Percentiles rank a stretch among this genome's conserved stretches.
Conservation (phyloP, 768 basidiomycete genomes). For the Gautieria morchelliformis region DNA sequence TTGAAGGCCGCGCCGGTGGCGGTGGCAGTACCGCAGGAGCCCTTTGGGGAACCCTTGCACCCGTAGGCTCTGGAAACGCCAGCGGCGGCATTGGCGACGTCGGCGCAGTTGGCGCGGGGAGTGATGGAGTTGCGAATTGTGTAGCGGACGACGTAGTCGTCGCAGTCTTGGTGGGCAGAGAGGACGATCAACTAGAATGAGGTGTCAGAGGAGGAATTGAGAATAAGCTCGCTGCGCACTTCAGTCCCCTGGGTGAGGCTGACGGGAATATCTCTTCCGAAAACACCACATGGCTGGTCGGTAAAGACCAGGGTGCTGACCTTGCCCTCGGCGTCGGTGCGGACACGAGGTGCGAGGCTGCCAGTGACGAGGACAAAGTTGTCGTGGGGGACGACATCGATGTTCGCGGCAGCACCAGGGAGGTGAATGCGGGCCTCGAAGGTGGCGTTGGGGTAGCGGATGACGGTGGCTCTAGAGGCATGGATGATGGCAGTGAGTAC, state of each 20-base stretch:
- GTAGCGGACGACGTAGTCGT: conserved; percentile 5
- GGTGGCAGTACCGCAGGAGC: too few species aligned
- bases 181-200: not conserved
- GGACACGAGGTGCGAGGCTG: not conserved
- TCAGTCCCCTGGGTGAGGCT: not conserved
- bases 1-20: too few species aligned
- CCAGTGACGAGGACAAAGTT: not conserved
- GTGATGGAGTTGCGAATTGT: conserved; percentile 2
- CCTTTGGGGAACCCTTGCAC: too few species aligned
- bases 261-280: conserved; percentile 1
- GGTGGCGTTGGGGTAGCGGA: not conserved
- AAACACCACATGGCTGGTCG: conserved; percentile 2
- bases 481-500: not conserved
- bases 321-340: not conserved
- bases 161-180: not conserved
- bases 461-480: not conserved
- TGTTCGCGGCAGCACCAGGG: not conserved
- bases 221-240: not conserved
- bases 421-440: conserved; percentile 4
- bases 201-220: too few species aligned
- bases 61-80: too few species aligned
- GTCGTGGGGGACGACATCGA: not conserved
- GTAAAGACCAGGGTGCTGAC: not conserved
- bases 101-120: too few species aligned
- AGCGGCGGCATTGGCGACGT: too few species aligned